A percentile compares a stretch with the other conserved stretches of the same genome.
These are phyloP conservation scores for Vararia minispora DNA, from an alignment of 768 basidiomycete genomes.

Conservation along the genomic window DNA sequence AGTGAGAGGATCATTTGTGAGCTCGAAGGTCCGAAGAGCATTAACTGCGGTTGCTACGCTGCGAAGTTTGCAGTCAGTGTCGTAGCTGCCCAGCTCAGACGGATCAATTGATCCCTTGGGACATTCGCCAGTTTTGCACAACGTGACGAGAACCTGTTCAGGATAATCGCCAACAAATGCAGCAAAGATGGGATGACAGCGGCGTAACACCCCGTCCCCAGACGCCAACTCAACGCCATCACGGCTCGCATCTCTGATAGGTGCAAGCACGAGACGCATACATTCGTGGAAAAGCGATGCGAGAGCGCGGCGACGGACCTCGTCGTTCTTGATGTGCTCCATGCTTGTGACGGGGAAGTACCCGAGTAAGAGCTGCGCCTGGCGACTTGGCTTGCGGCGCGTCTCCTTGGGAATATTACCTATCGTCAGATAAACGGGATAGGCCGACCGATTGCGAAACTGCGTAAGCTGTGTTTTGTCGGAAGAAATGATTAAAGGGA, in stretches of 20 bases:
- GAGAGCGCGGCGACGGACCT: neutral
- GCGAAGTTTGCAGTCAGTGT: neutral
- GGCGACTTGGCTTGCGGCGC: neutral
- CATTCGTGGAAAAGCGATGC: neutral
- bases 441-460: neutral
- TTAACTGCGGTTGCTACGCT: neutral
- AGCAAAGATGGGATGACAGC: conserved; percentile 19
- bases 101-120: conserved; percentile 3
- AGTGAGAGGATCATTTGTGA: neutral
- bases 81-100: neutral
- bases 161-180: conserved; percentile 15
- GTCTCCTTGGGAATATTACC: conserved; percentile 3
- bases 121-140: conserved; percentile 9
- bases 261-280: neutral
- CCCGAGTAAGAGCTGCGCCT: neutral
- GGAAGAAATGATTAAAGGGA: conserved; percentile 13
- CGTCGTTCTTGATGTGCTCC: neutral
- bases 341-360: neutral
- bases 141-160: conserved; percentile 13
- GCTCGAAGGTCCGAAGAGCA: neutral
- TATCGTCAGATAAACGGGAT: neutral
- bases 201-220: conserved; percentile 28
- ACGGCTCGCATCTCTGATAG: conserved; percentile 14
- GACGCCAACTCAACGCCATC: conserved; percentile 22
- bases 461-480: conserved; percentile 12